A percentile compares a stretch with the other conserved stretches of the same genome.
Conservation (phyloP, 2,329 filamentous ascomycete species). For the Blastomyces percursus region DNA sequence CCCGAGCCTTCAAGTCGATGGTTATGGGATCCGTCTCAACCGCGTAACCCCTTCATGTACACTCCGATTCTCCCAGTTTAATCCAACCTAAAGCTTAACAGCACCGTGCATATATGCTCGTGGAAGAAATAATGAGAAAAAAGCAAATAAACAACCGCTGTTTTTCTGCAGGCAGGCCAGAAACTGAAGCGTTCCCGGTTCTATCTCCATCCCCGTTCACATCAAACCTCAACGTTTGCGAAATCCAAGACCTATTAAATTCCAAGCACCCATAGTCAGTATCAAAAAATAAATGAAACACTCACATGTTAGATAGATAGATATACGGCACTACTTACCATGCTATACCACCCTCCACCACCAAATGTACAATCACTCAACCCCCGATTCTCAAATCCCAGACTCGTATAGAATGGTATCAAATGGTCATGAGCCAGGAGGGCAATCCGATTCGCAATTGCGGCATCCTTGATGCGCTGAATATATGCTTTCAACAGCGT, state of each 20-base stretch:
- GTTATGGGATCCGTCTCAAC: background rate
- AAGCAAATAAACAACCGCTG: background rate
- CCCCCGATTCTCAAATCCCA: slow-evolving; percentile 61
- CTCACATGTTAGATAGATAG: background rate
- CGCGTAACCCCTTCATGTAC: background rate
- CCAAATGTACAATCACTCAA: slow-evolving; percentile 60
- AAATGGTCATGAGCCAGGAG: slow-evolving; percentile 67
- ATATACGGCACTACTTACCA: slow-evolving; percentile 46
- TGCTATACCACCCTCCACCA: slow-evolving; percentile 70
- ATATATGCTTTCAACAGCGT: slow-evolving; percentile 66
- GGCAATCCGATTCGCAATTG: slow-evolving; percentile 59
- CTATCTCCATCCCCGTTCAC: background rate
- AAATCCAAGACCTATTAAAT: slow-evolving; percentile 12
- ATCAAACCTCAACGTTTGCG: slow-evolving; percentile 3
- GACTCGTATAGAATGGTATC: slow-evolving; percentile 62
- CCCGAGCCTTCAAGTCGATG: background rate
- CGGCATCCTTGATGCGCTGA: slow-evolving; percentile 60
- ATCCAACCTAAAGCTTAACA: background rate
- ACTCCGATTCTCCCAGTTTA: background rate
- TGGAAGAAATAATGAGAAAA: background rate
- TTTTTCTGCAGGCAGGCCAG: background rate
- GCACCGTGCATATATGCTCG: background rate
- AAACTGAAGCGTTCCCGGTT: background rate
- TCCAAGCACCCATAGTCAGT: background rate
- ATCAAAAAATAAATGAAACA: background rate